phyloP scores from a whole-genome alignment of 257 asterid genomes.

The Solanum paucissectum region DNA sequence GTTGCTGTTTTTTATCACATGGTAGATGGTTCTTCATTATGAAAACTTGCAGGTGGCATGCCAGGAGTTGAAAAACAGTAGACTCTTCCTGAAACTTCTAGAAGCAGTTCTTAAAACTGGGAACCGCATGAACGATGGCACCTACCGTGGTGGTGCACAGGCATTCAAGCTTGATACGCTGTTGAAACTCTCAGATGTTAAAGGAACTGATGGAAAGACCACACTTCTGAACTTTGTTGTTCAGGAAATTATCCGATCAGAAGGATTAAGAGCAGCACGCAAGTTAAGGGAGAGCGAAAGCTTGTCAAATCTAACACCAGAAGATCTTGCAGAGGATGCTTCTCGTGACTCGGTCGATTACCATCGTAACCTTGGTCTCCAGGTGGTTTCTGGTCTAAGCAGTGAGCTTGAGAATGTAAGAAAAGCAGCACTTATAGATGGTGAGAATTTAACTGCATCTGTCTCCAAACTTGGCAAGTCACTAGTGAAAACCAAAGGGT shows the following conservation, averaged over 20 bases:
- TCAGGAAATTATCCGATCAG: conserved; percentile 55
- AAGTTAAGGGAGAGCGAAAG: conserved; percentile 49
- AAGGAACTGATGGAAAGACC: conserved; percentile 70
- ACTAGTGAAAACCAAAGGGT: conserved; percentile 22
- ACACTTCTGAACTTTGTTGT: conserved; percentile 53
- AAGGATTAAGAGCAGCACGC: conserved; percentile 63
- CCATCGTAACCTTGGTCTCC: conserved; percentile 65
- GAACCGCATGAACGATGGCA: conserved; percentile 88
- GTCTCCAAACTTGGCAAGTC: conserved; percentile 38
- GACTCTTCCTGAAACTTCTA: conserved; percentile 81
- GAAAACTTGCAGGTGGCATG: conserved; percentile 65
- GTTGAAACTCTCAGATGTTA: conserved; percentile 55
- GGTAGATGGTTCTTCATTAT: not conserved
- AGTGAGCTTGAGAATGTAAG: conserved; percentile 57
- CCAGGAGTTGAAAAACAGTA: conserved; percentile 62
- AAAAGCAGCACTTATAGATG: conserved; percentile 64
- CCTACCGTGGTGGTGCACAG: conserved; percentile 64
- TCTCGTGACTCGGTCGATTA: conserved; percentile 42
- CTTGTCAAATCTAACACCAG: conserved; percentile 55
- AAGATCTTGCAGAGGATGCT: conserved; percentile 47
- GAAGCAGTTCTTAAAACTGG: conserved; percentile 97
- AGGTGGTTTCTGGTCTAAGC: conserved; percentile 64
- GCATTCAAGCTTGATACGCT: conserved; percentile 75
- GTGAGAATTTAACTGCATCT: conserved; percentile 28
- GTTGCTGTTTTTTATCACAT: not conserved